Evolutionary conservation across 2,329 filamentous ascomycete genomes (phyloP).

Genomic region (Xylariomycetidae sp.): DNA sequence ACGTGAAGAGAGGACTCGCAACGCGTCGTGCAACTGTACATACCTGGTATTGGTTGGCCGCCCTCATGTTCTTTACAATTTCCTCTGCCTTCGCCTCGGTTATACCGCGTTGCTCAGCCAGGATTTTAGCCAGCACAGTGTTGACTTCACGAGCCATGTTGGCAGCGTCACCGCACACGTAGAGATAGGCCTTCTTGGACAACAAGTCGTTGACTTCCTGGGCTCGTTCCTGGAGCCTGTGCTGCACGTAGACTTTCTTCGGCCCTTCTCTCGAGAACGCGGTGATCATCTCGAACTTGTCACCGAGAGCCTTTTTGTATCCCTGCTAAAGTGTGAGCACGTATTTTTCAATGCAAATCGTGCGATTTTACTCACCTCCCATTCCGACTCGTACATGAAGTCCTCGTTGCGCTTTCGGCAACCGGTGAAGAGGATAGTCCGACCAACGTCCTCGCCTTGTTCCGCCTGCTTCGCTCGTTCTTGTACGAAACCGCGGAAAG

Average conservation of each 20-base stretch:
- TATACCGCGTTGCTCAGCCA: conserved; percentile 76
- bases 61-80: conserved; percentile 94
- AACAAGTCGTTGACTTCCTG: conserved; percentile 84
- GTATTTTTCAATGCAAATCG: neutral
- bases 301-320: conserved; percentile 76
- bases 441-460: conserved; percentile 75
- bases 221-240: conserved; percentile 77
- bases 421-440: conserved; percentile 89
- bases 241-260: conserved; percentile 95
- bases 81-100: conserved; percentile 87
- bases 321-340: conserved; percentile 47
- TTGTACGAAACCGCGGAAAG: conserved; percentile 92
- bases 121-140: conserved; percentile 76
- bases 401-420: conserved; percentile 86
- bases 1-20: neutral
- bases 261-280: conserved; percentile 87
- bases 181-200: conserved; percentile 84
- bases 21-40: conserved; percentile 16
- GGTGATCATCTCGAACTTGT: conserved; percentile 83
- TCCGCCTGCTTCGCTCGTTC: conserved; percentile 81
- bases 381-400: conserved; percentile 87
- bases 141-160: conserved; percentile 97
- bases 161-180: conserved; percentile 95
- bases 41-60: conserved; percentile 93
- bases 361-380: conserved; percentile 62